phyloP scores from a whole-genome alignment of 441 rosid genomes.

The Arabidopsis hybrid region DNA sequence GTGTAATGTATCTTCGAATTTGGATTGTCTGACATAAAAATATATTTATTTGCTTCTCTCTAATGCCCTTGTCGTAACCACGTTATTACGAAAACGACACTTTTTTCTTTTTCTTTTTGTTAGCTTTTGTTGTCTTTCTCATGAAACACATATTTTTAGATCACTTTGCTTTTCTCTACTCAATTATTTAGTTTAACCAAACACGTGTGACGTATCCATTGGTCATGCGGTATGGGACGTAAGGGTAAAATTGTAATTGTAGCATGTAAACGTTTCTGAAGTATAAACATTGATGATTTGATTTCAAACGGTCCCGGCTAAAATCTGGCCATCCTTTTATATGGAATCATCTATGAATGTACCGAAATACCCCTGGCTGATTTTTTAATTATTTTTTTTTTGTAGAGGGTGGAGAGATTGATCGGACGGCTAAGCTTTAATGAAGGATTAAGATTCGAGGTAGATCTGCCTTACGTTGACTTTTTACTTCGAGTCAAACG shows the following conservation, averaged over 20 bases:
- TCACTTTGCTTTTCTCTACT: slow-evolving; percentile 26
- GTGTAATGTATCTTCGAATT: slow-evolving; percentile 61
- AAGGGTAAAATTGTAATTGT: slow-evolving; percentile 8
- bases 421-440: slow-evolving; percentile 64
- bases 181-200: slow-evolving; percentile 37
- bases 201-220: slow-evolving; percentile 31
- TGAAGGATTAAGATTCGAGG: slow-evolving; percentile 59
- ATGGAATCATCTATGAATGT: not conserved
- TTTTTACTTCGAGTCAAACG: slow-evolving; percentile 78
- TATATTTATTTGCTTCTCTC: slow-evolving; percentile 9
- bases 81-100: slow-evolving; percentile 55
- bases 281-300: slow-evolving; percentile 25
- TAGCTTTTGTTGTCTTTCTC: slow-evolving; percentile 19
- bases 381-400: not conserved
- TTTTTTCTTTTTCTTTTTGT: slow-evolving; percentile 2
- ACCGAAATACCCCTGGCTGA: slow-evolving; percentile 45
- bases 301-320: slow-evolving; percentile 32
- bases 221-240: slow-evolving; percentile 30
- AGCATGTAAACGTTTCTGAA: slow-evolving; percentile 13
- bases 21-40: slow-evolving; percentile 77
- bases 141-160: slow-evolving; percentile 33
- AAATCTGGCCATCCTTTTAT: slow-evolving; percentile 23
- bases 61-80: slow-evolving; percentile 41
- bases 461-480: slow-evolving; percentile 68
- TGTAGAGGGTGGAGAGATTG: slow-evolving; percentile 56